These are phyloP conservation scores for Lecanicillium sp. DNA, from an alignment of 2,329 filamentous ascomycete genomes.

Conservation along the genomic window DNA sequence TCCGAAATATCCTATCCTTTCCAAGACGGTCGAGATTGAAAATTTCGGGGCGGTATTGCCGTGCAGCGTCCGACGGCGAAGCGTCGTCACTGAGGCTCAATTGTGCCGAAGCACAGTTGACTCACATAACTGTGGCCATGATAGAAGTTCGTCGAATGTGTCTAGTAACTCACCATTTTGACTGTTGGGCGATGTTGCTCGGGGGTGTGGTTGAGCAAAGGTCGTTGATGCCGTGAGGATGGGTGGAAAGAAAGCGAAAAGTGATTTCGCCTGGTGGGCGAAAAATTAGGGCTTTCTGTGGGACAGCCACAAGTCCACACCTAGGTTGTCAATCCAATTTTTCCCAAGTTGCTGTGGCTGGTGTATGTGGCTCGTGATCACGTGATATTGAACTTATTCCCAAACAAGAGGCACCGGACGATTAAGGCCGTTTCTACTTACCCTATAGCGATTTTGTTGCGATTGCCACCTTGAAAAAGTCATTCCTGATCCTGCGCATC, in stretches of 20 bases:
- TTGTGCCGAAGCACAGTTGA: constrained; percentile 24
- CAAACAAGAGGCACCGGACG: too few species aligned
- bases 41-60: constrained; percentile 23
- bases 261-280: constrained; percentile 23
- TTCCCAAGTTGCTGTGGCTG: constrained; percentile 9
- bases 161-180: constrained; percentile 32
- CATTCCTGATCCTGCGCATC: too few species aligned
- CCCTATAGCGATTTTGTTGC: constrained; percentile 1
- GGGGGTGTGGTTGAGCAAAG: constrained; percentile 14
- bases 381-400: constrained; percentile 6
- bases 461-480: too few species aligned
- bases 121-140: constrained; percentile 29
- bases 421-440: not conserved
- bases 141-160: constrained; percentile 21
- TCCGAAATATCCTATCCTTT: constrained; percentile 13
- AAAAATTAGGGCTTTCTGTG: constrained; percentile 29
- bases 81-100: constrained; percentile 23
- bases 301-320: not conserved
- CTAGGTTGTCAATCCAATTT: constrained; percentile 13
- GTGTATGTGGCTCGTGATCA: constrained; percentile 7
- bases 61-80: constrained; percentile 11
- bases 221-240: constrained; percentile 22
- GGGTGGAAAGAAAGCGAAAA: constrained; percentile 18
- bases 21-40: constrained; percentile 3
- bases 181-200: constrained; percentile 26